Conservation (phyloP, 345 rosid species). For the Capsella bursapastoris region DNA sequence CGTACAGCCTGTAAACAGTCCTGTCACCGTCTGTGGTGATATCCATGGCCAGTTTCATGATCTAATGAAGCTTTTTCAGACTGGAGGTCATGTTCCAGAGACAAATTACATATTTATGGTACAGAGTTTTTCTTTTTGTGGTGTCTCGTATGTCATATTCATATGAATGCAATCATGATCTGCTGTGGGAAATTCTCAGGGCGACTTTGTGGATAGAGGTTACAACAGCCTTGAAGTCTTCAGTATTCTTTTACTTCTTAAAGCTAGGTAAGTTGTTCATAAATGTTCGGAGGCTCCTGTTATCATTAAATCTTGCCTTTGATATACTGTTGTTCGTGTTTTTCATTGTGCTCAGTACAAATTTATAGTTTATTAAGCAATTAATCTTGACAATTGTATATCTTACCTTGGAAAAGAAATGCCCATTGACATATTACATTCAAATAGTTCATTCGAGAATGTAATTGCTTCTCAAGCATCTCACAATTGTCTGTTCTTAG, state of each 20-base stretch:
- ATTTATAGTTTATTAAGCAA: conserved; percentile 3
- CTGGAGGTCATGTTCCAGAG: conserved; percentile 98
- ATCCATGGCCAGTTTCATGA: conserved; percentile 99
- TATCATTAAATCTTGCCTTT: conserved; percentile 18
- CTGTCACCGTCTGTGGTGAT: conserved; percentile 98
- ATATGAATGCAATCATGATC: conserved; percentile 1
- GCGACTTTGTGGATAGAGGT: conserved; percentile 94
- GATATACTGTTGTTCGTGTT: background rate
- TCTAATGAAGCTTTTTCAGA: conserved; percentile 96
- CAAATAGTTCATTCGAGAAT: background rate
- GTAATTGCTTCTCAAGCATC: conserved; percentile 7
- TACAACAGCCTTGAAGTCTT: conserved; percentile 97
- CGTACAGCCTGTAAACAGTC: conserved; percentile 99
- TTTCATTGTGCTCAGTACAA: background rate
- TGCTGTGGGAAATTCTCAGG: conserved; percentile 52
- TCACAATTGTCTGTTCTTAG: background rate
- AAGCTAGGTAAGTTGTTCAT: conserved; percentile 67
- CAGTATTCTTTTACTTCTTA: conserved; percentile 88
- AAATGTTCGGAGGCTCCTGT: background rate
- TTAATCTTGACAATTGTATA: background rate
- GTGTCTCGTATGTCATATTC: background rate
- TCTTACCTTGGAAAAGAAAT: background rate
- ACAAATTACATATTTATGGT: conserved; percentile 99
- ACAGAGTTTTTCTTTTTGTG: conserved; percentile 1
- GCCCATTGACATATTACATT: background rate